phyloP scores from a whole-genome alignment of 805 yeast species.

The Phaffomyces thermotolerans region DNA sequence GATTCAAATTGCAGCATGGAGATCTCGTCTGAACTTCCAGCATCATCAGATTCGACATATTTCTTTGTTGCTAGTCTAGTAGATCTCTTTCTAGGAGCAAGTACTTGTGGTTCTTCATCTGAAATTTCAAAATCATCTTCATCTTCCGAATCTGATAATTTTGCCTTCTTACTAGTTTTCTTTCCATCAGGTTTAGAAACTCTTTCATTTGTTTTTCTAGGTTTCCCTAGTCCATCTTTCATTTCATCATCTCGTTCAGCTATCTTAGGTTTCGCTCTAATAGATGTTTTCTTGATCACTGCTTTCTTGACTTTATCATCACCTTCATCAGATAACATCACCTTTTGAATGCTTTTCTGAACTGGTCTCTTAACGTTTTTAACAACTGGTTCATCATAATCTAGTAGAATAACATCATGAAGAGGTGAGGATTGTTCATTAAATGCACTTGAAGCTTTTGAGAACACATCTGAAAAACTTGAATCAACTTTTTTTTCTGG shows the following conservation, averaged over 20 bases:
- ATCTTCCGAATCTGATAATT: not conserved
- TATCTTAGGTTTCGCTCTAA: not conserved
- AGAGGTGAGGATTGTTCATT: slow-evolving; percentile 1
- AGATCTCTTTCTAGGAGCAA: slow-evolving; percentile 12
- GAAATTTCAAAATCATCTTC: slow-evolving; percentile 7
- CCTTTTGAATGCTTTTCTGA: not conserved
- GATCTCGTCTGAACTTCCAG: not conserved
- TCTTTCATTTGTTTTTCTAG: no score
- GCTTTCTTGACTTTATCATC: not conserved
- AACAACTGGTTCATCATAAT: slow-evolving; percentile 1
- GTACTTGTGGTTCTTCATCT: slow-evolving; percentile 6
- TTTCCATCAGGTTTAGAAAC: no score
- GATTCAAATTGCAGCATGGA: slow-evolving; percentile 2
- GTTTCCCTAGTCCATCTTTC: slow-evolving; percentile 5
- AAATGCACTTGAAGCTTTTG: slow-evolving; percentile 5
- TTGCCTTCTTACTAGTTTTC: not conserved
- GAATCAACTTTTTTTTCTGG: slow-evolving; percentile 10
- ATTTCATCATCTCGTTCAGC: not conserved
- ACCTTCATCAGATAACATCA: not conserved
- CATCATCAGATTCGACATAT: slow-evolving; percentile 9
- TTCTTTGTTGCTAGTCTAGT: slow-evolving; percentile 16
- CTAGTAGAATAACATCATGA: not conserved
- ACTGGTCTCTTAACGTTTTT: not conserved
- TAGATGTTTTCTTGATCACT: not conserved
- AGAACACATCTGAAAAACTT: slow-evolving; percentile 6